These are phyloP conservation scores for Psilocybe subaeruginosa DNA, from an alignment of 768 basidiomycete species.

Conservation along the genomic window DNA sequence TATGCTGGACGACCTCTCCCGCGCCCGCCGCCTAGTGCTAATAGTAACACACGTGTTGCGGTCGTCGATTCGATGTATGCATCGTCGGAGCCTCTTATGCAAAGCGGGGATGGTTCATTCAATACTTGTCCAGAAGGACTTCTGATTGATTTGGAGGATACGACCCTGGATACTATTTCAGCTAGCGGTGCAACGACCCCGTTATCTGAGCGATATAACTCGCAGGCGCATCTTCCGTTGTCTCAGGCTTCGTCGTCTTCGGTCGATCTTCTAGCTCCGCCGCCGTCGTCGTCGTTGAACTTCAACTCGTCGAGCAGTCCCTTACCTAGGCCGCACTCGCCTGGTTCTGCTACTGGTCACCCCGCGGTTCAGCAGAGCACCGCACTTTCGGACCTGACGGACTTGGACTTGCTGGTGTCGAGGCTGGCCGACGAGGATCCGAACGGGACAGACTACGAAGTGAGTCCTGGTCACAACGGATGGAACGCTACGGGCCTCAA, in stretches of 20 bases:
- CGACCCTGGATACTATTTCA: conserved; percentile 28
- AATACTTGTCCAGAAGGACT: conserved; percentile 49
- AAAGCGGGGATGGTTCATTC: conserved; percentile 16
- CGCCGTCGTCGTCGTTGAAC: not conserved
- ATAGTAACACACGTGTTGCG: not conserved
- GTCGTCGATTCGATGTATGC: conserved; percentile 38
- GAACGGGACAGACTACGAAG: conserved; percentile 66
- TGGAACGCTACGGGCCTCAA: conserved; percentile 17
- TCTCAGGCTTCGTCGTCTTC: conserved; percentile 21
- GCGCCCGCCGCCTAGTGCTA: conserved; percentile 34
- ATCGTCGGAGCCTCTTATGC: conserved; percentile 25
- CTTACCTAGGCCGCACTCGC: conserved; percentile 3
- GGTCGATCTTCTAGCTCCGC: conserved; percentile 15
- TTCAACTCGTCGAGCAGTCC: conserved; percentile 12
- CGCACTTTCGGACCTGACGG: conserved; percentile 48
- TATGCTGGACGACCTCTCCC: conserved; percentile 65
- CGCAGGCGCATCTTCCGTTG: conserved; percentile 16
- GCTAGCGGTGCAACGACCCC: conserved; percentile 24
- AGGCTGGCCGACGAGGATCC: conserved; percentile 48
- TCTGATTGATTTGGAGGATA: conserved; percentile 59
- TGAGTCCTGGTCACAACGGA: conserved; percentile 39
- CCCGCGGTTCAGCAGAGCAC: conserved; percentile 9
- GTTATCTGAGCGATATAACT: conserved; percentile 19
- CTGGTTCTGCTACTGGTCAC: not conserved
- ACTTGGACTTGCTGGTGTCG: conserved; percentile 66